A percentile compares a stretch with the other conserved stretches of the same genome.
phyloP scores from a whole-genome alignment of 2,329 filamentous ascomycete species.

The Fusarium nodosum region DNA sequence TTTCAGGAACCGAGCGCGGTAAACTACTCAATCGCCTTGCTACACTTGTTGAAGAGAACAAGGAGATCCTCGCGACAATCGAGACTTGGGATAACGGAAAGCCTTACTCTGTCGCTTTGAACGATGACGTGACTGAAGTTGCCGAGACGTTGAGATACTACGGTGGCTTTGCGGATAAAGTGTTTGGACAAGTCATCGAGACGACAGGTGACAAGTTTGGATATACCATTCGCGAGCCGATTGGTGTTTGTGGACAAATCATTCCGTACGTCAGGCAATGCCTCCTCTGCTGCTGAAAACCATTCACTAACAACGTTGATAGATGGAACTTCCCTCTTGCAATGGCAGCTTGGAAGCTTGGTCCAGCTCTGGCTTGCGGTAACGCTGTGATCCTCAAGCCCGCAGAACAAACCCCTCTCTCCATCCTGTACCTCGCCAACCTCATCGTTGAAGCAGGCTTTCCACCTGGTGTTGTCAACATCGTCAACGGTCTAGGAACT shows the following conservation, averaged over 20 bases:
- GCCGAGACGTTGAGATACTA: slow-evolving; percentile 75
- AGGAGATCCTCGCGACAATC: slow-evolving; percentile 61
- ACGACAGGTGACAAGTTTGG: slow-evolving; percentile 77
- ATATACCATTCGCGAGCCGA: slow-evolving; percentile 80
- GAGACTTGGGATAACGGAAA: slow-evolving; percentile 88
- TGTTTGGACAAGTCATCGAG: slow-evolving; percentile 81
- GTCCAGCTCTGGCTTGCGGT: slow-evolving; percentile 75
- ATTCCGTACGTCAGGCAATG: slow-evolving; percentile 63
- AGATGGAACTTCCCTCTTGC: slow-evolving; percentile 75
- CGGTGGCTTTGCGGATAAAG: slow-evolving; percentile 83
- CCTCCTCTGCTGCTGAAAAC: accelerated
- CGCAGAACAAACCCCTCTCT: slow-evolving; percentile 76
- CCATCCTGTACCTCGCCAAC: slow-evolving; percentile 73
- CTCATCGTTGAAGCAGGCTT: slow-evolving; percentile 81
- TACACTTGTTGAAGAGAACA: slow-evolving; percentile 76
- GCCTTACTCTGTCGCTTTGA: slow-evolving; percentile 74
- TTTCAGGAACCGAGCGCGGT: slow-evolving; percentile 75
- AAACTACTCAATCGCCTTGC: slow-evolving; percentile 78
- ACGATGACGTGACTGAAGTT: slow-evolving; percentile 71
- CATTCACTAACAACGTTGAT: not conserved
- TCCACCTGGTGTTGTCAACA: slow-evolving; percentile 82
- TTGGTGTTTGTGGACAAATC: slow-evolving; percentile 82
- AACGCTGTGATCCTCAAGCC: slow-evolving; percentile 75
- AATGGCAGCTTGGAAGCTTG: slow-evolving; percentile 76
- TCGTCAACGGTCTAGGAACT: slow-evolving; percentile 78